Evolutionary conservation across 208 protist genomes (phyloP).

Genomic region (Trichomonas tenax): DNA sequence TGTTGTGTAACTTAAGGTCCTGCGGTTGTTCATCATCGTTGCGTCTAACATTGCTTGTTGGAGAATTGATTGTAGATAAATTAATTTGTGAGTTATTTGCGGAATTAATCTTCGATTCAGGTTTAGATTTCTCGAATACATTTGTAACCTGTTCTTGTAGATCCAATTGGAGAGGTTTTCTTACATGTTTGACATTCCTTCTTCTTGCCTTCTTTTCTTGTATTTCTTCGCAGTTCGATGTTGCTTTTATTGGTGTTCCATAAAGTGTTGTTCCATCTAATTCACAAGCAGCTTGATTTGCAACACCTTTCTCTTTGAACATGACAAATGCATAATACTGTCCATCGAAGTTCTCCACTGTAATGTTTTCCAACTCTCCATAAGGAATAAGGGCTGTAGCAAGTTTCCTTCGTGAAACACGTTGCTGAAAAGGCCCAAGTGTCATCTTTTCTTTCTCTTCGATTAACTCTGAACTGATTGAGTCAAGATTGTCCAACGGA

Average conservation of each 20-base stretch:
- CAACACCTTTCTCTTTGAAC: neutral
- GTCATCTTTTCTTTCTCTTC: neutral
- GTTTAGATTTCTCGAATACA: neutral
- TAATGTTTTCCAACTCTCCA: neutral
- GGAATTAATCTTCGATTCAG: neutral
- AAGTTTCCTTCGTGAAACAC: neutral
- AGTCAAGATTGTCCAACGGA: neutral
- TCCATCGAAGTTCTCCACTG: neutral
- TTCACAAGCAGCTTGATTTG: neutral
- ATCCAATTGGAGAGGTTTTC: neutral
- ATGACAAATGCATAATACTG: neutral
- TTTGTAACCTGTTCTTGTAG: neutral
- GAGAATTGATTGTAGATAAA: neutral
- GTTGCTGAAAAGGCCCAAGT: neutral
- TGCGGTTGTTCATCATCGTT: neutral
- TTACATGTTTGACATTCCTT: neutral
- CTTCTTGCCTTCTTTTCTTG: neutral
- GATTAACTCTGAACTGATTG: neutral
- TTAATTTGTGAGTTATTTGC: neutral
- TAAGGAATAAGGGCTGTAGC: neutral
- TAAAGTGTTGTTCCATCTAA: neutral
- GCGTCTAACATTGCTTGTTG: neutral
- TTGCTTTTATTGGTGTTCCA: neutral
- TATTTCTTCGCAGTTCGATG: neutral
- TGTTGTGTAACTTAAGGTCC: neutral